phyloP scores from a whole-genome alignment of 305 asterid species.

The Solanum aculeatissimum region DNA sequence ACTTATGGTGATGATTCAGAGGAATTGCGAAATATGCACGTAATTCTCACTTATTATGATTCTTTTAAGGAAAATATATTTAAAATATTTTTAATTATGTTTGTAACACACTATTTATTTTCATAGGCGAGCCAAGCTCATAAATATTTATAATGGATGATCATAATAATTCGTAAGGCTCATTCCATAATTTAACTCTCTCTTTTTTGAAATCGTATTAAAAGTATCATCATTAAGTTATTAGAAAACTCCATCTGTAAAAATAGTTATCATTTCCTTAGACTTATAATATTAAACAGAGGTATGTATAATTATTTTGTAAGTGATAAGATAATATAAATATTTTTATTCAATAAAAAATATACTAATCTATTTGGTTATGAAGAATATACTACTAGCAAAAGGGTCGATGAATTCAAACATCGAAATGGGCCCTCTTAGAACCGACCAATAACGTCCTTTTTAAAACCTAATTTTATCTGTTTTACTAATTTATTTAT shows the following conservation, averaged over 20 bases:
- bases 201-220: neutral
- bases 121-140: neutral
- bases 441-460: neutral
- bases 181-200: accelerated
- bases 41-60: slow-evolving; percentile 1
- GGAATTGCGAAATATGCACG: slow-evolving; percentile 7
- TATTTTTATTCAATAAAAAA: neutral
- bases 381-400: neutral
- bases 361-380: neutral
- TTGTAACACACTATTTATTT: neutral
- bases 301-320: neutral
- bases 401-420: neutral
- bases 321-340: neutral
- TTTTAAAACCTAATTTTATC: neutral
- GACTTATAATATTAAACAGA: neutral
- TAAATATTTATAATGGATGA: neutral
- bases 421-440: neutral
- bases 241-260: too few species aligned
- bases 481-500: neutral
- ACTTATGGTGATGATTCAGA: neutral
- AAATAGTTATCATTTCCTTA: too few species aligned
- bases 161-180: neutral
- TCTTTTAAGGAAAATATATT: neutral
- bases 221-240: too few species aligned
- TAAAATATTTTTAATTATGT: neutral